Evolutionary conservation across 2,329 filamentous ascomycete species (phyloP).

Genomic region (Pyrenochaeta sp.): DNA sequence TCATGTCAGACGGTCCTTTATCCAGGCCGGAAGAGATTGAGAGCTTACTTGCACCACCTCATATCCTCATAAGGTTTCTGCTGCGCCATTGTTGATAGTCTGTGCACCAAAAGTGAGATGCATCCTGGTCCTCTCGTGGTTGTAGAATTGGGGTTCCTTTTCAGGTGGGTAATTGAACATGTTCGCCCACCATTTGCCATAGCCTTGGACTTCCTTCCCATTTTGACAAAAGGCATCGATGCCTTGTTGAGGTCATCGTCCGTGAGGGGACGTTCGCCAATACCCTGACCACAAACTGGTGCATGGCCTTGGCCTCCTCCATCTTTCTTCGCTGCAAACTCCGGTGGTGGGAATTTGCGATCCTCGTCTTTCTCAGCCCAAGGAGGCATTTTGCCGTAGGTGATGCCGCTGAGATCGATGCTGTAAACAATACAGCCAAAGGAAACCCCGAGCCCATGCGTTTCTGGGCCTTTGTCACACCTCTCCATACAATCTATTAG

Average conservation of each 20-base stretch:
- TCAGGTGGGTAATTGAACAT: conserved; percentile 5
- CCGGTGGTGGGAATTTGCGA: background rate
- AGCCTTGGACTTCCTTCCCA: background rate
- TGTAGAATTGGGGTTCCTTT: background rate
- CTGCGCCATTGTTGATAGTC: conserved; percentile 1
- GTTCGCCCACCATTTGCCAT: background rate
- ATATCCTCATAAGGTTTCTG: conserved; percentile 2
- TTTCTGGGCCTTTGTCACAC: conserved; percentile 2
- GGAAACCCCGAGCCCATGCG: conserved; percentile 3
- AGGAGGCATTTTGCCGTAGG: background rate
- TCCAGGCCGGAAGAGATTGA: background rate
- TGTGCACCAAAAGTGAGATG: background rate
- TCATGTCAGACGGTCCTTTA: background rate
- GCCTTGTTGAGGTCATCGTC: conserved; percentile 3
- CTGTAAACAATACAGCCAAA: conserved; percentile 2
- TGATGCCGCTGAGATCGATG: conserved; percentile 5
- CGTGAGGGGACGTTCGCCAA: background rate
- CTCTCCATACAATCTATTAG: background rate
- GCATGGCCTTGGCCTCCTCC: background rate
- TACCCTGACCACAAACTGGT: background rate
- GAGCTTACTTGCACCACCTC: conserved; percentile 4
- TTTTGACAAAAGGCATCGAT: conserved; percentile 4
- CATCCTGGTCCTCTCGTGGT: background rate
- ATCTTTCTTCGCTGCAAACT: background rate
- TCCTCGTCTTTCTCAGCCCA: conserved; percentile 2